Conservation (phyloP, 1,284 basidiomycete species). For the Mycena citricolor region DNA sequence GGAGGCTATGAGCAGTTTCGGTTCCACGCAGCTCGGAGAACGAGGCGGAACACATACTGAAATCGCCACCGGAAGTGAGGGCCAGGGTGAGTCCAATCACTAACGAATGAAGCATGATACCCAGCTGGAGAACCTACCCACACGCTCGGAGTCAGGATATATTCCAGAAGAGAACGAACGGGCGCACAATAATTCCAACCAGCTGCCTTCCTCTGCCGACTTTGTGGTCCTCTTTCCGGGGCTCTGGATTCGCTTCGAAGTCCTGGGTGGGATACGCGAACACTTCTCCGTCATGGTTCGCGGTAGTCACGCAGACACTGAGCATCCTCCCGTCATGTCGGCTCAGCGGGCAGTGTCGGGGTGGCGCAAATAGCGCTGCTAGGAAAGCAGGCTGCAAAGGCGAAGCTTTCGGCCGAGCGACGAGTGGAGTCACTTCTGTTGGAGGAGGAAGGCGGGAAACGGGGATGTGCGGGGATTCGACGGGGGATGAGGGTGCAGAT, state of each 20-base stretch:
- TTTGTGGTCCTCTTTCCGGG: slow-evolving; percentile 30
- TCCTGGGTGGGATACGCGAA: not conserved
- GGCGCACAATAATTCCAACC: slow-evolving; percentile 60
- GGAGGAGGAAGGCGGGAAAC: slow-evolving; percentile 3
- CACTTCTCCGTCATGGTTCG: slow-evolving; percentile 11
- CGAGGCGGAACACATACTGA: slow-evolving; percentile 47
- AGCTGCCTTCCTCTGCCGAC: slow-evolving; percentile 58
- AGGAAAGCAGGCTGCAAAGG: slow-evolving; percentile 3
- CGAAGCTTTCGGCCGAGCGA: slow-evolving; percentile 9
- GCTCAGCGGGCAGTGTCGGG: slow-evolving; percentile 18
- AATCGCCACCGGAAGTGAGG: slow-evolving; percentile 65
- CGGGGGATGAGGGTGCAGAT: slow-evolving; percentile 49
- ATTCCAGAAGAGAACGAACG: not conserved
- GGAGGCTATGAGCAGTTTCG: slow-evolving; percentile 45
- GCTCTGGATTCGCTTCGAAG: slow-evolving; percentile 25
- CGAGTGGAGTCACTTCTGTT: slow-evolving; percentile 13
- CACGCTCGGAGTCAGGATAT: slow-evolving; percentile 1
- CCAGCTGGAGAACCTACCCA: slow-evolving; percentile 68
- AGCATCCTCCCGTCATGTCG: slow-evolving; percentile 19
- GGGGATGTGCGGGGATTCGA: slow-evolving; percentile 18
- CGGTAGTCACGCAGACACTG: slow-evolving; percentile 18
- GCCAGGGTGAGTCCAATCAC: slow-evolving; percentile 74
- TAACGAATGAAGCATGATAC: slow-evolving; percentile 82
- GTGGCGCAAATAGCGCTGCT: slow-evolving; percentile 10
- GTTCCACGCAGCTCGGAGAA: slow-evolving; percentile 7